Percentiles rank a stretch among this genome's conserved stretches.
phyloP scores from a whole-genome alignment of 495 filamentous ascomycete species.

The Mycothermus thermophilus region DNA sequence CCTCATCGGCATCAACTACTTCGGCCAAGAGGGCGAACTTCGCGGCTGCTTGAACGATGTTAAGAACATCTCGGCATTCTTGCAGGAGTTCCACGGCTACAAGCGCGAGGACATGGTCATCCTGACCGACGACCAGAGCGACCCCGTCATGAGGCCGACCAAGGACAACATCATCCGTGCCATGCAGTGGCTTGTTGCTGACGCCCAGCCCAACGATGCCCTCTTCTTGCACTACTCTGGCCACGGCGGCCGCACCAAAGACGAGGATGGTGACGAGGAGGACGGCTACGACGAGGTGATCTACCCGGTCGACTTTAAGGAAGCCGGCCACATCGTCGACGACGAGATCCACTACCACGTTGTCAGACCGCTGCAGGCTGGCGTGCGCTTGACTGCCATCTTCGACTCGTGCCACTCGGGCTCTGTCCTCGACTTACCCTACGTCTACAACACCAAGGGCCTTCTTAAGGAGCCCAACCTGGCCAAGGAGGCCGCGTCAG shows the following conservation, averaged over 20 bases:
- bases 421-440: conserved; percentile 88
- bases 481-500: conserved; percentile 88
- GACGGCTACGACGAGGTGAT: conserved; percentile 95
- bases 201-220: conserved; percentile 34
- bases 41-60: conserved; percentile 92
- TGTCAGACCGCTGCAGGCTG: conserved; percentile 65
- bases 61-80: conserved; percentile 74
- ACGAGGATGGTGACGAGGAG: conserved; percentile 59
- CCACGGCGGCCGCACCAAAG: conserved; percentile 35
- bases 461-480: conserved; percentile 97
- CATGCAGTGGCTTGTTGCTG: conserved; percentile 34
- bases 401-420: conserved; percentile 98
- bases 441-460: conserved; percentile 89
- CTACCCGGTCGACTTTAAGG: conserved; percentile 86
- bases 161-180: conserved; percentile 38
- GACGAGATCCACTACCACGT: conserved; percentile 91
- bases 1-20: conserved; percentile 92
- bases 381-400: conserved; percentile 87
- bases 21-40: conserved; percentile 70
- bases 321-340: conserved; percentile 86
- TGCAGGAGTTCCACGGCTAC: conserved; percentile 61
- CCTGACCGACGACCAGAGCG: conserved; percentile 32
- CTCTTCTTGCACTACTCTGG: conserved; percentile 50
- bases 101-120: conserved; percentile 40
- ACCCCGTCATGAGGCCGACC: conserved; percentile 32